These are phyloP conservation scores for Butyriboletus loyo DNA, from an alignment of 768 basidiomycete species.

Conservation along the genomic window DNA sequence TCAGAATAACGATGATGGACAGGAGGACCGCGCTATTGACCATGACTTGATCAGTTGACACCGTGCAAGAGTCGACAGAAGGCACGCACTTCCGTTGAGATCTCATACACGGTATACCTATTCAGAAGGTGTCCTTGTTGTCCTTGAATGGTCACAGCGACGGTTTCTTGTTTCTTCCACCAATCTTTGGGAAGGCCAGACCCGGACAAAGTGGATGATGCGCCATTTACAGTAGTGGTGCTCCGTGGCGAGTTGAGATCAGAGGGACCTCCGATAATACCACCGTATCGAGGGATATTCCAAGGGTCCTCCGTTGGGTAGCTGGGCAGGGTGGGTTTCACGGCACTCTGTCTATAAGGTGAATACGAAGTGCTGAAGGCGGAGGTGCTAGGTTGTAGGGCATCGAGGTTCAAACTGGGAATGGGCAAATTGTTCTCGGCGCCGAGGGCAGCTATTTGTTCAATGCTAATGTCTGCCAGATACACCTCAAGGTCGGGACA, in stretches of 20 bases:
- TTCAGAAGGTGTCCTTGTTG: conserved; percentile 92
- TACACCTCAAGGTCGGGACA: background rate
- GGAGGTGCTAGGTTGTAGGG: conserved; percentile 53
- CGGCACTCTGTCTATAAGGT: conserved; percentile 44
- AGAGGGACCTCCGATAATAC: conserved; percentile 31
- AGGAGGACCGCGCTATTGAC: conserved; percentile 54
- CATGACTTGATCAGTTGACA: conserved; percentile 8
- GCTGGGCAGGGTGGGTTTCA: conserved; percentile 45
- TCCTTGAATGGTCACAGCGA: conserved; percentile 70
- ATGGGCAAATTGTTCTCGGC: conserved; percentile 77
- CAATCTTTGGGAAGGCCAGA: conserved; percentile 75
- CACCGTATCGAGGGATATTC: conserved; percentile 40
- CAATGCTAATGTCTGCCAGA: conserved; percentile 68
- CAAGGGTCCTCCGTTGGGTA: conserved; percentile 71
- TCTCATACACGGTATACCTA: conserved; percentile 81
- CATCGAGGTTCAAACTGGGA: conserved; percentile 63
- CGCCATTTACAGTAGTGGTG: conserved; percentile 37
- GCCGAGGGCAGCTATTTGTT: conserved; percentile 74
- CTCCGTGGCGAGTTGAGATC: conserved; percentile 26
- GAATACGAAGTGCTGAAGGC: conserved; percentile 42
- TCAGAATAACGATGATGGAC: conserved; percentile 91
- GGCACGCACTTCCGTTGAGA: conserved; percentile 69
- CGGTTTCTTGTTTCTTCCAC: conserved; percentile 81
- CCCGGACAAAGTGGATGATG: conserved; percentile 60
- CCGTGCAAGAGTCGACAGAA: conserved; percentile 1